phyloP scores from a whole-genome alignment of 148 eudicot species.

The Chenopodium berlandieri region DNA sequence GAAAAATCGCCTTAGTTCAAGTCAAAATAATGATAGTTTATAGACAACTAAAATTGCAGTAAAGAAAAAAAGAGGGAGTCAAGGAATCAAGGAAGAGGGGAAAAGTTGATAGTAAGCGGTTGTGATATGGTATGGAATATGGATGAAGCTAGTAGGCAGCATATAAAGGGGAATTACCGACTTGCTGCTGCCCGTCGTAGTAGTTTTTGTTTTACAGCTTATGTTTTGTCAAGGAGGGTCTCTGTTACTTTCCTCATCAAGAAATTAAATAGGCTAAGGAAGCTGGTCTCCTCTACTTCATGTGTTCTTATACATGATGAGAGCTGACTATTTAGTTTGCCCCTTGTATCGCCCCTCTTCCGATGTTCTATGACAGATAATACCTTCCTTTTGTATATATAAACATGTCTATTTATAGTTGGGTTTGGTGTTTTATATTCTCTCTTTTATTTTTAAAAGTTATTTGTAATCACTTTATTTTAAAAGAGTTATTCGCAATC shows the following conservation, averaged over 20 bases:
- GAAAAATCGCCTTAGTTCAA: not conserved
- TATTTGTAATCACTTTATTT: too few relatives aligned
- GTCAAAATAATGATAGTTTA: constrained; percentile 11
- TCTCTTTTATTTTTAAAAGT: too few relatives aligned
- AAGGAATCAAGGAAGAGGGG: not conserved
- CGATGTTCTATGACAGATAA: not conserved
- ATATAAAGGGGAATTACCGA: not conserved
- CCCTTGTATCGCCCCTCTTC: not conserved
- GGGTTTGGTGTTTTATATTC: not conserved
- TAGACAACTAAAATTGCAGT: not conserved
- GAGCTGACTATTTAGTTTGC: constrained; percentile 12
- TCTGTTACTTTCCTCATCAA: not conserved
- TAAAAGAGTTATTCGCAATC: too few relatives aligned
- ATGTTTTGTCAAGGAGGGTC: not conserved
- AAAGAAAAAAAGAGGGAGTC: constrained; percentile 7
- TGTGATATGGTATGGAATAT: not conserved
- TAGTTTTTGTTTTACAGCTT: constrained; percentile 1
- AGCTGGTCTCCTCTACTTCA: constrained; percentile 14
- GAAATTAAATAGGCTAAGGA: constrained; percentile 9
- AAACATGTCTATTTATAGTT: constrained; percentile 8
- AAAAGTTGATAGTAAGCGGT: not conserved
- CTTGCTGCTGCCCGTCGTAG: not conserved
- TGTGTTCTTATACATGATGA: constrained; percentile 1
- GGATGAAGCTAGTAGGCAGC: not conserved
- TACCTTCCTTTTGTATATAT: constrained; percentile 6